Evolutionary conservation across 768 basidiomycete species (phyloP).

Genomic region (Boletus fagicola): DNA sequence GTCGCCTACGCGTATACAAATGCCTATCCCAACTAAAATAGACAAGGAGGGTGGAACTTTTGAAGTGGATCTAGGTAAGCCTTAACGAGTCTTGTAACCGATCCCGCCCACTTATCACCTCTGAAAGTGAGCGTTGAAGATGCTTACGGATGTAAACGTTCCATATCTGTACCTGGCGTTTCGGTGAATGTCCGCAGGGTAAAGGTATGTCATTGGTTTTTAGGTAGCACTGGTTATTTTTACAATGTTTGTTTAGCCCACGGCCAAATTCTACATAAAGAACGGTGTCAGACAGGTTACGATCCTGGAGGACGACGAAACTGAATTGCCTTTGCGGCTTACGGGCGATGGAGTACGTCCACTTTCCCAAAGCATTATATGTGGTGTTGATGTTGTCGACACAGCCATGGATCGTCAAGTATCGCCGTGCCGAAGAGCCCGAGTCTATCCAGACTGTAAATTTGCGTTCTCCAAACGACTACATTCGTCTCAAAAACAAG

Average conservation of each 20-base stretch:
- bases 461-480: conserved; percentile 64
- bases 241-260: conserved; percentile 53
- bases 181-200: conserved; percentile 81
- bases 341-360: conserved; percentile 83
- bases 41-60: conserved; percentile 71
- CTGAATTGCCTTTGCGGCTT: conserved; percentile 75
- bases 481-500: conserved; percentile 68
- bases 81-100: not conserved
- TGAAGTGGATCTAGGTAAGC: conserved; percentile 73
- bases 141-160: conserved; percentile 79
- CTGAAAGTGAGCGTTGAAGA: conserved; percentile 79
- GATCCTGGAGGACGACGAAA: conserved; percentile 71
- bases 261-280: conserved; percentile 80
- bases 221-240: not conserved
- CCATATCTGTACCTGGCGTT: conserved; percentile 72
- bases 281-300: conserved; percentile 54
- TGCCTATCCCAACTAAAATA: conserved; percentile 67
- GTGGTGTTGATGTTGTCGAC: conserved; percentile 3
- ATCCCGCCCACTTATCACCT: conserved; percentile 1
- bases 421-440: conserved; percentile 52
- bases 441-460: conserved; percentile 40
- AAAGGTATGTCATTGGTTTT: conserved; percentile 48
- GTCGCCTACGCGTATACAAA: conserved; percentile 51
- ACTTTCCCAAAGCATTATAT: not conserved
- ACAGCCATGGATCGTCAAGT: conserved; percentile 88